A percentile compares a stretch with the other conserved stretches of the same genome.
phyloP scores from a whole-genome alignment of 2,329 filamentous ascomycete genomes.

The Pseudogymnoascus verrucosus region DNA sequence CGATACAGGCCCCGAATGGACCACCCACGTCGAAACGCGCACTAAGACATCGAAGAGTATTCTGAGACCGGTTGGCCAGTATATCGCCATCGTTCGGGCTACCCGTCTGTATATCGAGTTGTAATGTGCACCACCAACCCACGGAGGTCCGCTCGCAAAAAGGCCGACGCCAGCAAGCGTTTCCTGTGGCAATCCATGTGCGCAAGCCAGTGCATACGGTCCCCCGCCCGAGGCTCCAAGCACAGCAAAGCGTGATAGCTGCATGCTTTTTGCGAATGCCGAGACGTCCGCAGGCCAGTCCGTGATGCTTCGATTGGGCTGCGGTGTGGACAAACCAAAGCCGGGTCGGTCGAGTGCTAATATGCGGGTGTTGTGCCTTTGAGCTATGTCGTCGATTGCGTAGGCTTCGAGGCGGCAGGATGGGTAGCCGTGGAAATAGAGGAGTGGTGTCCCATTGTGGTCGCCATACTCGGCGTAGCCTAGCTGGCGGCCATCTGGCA shows the following conservation, averaged over 20 bases:
- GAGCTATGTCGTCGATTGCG: constrained; percentile 23
- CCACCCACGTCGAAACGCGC: not conserved
- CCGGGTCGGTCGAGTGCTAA: constrained; percentile 37
- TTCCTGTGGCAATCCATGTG: constrained; percentile 28
- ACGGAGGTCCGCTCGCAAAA: not conserved
- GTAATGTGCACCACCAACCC: not conserved
- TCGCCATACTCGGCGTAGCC: constrained; percentile 35
- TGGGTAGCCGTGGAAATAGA: constrained; percentile 38
- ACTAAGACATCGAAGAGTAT: not conserved
- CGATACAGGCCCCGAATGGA: not conserved
- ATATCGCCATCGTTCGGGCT: not conserved
- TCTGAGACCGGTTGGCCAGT: not conserved
- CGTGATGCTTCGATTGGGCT: constrained; percentile 20
- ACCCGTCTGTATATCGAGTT: not conserved
- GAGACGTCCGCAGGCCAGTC: constrained; percentile 37
- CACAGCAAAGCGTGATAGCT: constrained; percentile 34
- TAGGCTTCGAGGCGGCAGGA: constrained; percentile 33
- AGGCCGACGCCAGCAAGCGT: constrained; percentile 1
- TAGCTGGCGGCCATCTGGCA: constrained; percentile 34
- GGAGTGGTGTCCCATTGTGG: constrained; percentile 13
- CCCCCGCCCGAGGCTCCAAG: constrained; percentile 39
- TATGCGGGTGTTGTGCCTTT: constrained; percentile 25
- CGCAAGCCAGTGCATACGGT: constrained; percentile 40
- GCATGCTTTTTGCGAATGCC: constrained; percentile 33
- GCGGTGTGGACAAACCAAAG: constrained; percentile 33